Evolutionary conservation across 192 early-diverging fungal species (phyloP), one percentile per base, ranked within the genome.

Genomic region (Mortierella alpina): DNA sequence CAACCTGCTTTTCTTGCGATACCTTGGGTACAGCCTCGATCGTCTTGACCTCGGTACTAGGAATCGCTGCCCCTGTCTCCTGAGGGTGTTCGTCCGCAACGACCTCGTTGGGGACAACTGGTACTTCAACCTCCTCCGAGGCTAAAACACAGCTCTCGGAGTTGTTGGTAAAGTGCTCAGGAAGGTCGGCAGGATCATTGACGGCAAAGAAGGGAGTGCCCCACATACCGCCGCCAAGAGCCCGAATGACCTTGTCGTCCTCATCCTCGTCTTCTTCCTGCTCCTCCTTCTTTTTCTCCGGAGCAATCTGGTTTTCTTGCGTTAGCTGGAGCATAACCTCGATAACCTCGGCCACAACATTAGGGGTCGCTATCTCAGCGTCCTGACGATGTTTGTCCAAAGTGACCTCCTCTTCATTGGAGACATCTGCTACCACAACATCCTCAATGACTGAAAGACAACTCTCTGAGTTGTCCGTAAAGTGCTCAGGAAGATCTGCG

Each of bases 161-260:
- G 13, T 42, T 17, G 20, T 66, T 63, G 11, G 53, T 22, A 51
- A 72, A 79, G 22, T 66, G 57, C 50, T 79, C 76, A 2, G 63
- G 58, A 45, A 79, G 31, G 6, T 20, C 40, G 0, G 44, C 18
- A 52, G 68, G 49, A 22, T 79, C 69, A 47, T 72, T 79, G 23
- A 78, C 68, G 42, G 70, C 55, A 57, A 78, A 78, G 31, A 49
- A 65, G 15, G 75, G 75, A 23, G 75, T 61, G 14, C 75, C 75
- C 75, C 75, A 78, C 61, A 78, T 58, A 7, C 68, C 68, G 7
- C 68, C 55, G 6, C 75, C 75, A 11, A 78, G 57, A n/a, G 40
- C 53, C 41, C 59, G 23, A 22, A 72, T 79, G 53, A 61, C 71
- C 69, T 55, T 62, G 52, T 79, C 76, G 15, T 79, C 69, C 39